Evolutionary conservation across 2,329 filamentous ascomycete genomes (phyloP).

Genomic region (Rhynchosporium secalis): DNA sequence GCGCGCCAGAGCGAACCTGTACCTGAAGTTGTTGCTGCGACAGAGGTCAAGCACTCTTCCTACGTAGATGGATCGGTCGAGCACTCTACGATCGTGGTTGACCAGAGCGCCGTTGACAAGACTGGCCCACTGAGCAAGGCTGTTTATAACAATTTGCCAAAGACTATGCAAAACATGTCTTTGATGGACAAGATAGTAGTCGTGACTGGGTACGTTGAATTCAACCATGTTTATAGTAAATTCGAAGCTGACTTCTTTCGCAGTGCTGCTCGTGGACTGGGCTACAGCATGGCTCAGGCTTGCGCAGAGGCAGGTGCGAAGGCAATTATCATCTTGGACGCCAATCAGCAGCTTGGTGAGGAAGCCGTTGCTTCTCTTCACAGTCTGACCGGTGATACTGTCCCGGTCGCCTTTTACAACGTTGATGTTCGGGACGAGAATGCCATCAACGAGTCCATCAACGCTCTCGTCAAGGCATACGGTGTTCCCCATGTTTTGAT

Average conservation of each 20-base stretch:
- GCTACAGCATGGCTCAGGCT: slow-evolving; percentile 77
- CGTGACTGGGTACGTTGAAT: slow-evolving; percentile 64
- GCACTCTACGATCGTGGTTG: slow-evolving; percentile 33
- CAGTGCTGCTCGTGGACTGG: slow-evolving; percentile 73
- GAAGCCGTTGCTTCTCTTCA: slow-evolving; percentile 68
- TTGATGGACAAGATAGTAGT: slow-evolving; percentile 71
- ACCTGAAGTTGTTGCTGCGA: slow-evolving; percentile 35
- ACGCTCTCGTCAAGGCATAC: slow-evolving; percentile 43
- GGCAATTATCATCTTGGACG: slow-evolving; percentile 73
- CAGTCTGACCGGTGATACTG: slow-evolving; percentile 60
- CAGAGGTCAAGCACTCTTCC: slow-evolving; percentile 33
- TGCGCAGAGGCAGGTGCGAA: slow-evolving; percentile 75
- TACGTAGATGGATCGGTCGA: slow-evolving; percentile 31
- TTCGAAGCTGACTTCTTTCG: slow-evolving; percentile 12
- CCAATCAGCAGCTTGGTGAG: slow-evolving; percentile 73
- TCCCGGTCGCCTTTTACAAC: slow-evolving; percentile 75
- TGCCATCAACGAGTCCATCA: slow-evolving; percentile 50
- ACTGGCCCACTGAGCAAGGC: slow-evolving; percentile 51
- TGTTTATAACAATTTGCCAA: slow-evolving; percentile 57
- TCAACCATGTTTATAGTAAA: background rate
- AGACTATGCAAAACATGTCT: slow-evolving; percentile 68
- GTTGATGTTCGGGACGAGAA: slow-evolving; percentile 75
- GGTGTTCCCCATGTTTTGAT: slow-evolving; percentile 74
- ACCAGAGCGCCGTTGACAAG: slow-evolving; percentile 25
- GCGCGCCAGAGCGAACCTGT: slow-evolving; percentile 27